phyloP scores from a whole-genome alignment of 305 asterid genomes.

The Rubia peregrina region DNA sequence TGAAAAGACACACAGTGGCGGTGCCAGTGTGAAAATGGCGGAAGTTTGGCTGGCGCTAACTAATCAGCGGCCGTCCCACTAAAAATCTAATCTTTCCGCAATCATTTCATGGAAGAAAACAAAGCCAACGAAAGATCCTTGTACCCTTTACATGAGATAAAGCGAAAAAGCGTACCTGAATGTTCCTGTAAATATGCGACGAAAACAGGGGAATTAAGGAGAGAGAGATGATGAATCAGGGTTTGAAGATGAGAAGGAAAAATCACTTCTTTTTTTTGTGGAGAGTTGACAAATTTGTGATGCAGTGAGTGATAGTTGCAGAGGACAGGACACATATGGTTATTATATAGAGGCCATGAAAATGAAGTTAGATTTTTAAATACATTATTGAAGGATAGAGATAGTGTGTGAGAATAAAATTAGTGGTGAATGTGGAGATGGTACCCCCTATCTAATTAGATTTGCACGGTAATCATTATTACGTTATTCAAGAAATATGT shows the following conservation, averaged over 20 bases:
- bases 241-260: neutral
- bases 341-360: constrained; percentile 9
- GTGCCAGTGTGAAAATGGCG: constrained; percentile 2
- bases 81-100: constrained; percentile 8
- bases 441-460: neutral
- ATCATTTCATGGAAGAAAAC: constrained; percentile 2
- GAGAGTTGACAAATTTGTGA: neutral
- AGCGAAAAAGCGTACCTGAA: constrained; percentile 7
- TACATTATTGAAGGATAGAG: neutral
- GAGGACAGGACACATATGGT: neutral
- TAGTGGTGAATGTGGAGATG: neutral
- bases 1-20: neutral
- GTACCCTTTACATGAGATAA: neutral
- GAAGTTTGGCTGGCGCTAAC: neutral
- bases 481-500: too few species aligned
- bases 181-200: too few species aligned
- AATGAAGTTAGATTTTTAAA: neutral
- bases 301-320: neutral
- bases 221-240: neutral
- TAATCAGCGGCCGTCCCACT: neutral
- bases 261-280: neutral
- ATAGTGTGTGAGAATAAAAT: neutral
- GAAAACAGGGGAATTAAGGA: neutral
- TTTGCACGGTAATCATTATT: too few species aligned
- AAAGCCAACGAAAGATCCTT: neutral